Conservation (phyloP, 2,329 filamentous ascomycete genomes). For the Pseudogymnoascus verrucosus region DNA sequence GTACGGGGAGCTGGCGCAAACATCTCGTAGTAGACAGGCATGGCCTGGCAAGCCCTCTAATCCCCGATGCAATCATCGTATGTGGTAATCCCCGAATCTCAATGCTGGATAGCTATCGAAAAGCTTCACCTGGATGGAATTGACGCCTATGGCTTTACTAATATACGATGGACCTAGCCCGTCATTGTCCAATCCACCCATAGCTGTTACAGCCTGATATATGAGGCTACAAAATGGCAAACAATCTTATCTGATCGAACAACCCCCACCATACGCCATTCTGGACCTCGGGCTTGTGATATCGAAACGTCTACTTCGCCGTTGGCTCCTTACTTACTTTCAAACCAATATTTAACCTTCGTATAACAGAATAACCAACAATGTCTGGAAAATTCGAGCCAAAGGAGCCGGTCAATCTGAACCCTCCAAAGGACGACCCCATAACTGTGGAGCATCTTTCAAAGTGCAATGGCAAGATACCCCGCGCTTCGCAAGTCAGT, state of each 20-base stretch:
- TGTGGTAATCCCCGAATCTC: background rate
- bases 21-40: background rate
- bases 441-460: conserved; percentile 75
- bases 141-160: background rate
- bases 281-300: conserved; percentile 1
- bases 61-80: background rate
- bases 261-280: conserved; percentile 5
- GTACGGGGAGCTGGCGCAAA: background rate
- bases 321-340: background rate
- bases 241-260: background rate
- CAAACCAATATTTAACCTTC: background rate
- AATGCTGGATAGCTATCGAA: background rate
- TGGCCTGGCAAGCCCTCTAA: conserved; percentile 1
- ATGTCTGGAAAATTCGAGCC: conserved; percentile 68
- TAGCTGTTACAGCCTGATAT: background rate
- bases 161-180: background rate
- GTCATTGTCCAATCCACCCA: background rate
- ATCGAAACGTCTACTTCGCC: background rate
- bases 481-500: conserved; percentile 5
- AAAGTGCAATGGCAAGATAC: conserved; percentile 69
- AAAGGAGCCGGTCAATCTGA: conserved; percentile 65
- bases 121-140: conserved; percentile 1
- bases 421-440: conserved; percentile 78
- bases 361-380: background rate
- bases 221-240: background rate